A percentile compares a stretch with the other conserved stretches of the same genome.
Evolutionary conservation across 2,329 filamentous ascomycete species (phyloP).

Genomic region (Blastomyces emzantsi): DNA sequence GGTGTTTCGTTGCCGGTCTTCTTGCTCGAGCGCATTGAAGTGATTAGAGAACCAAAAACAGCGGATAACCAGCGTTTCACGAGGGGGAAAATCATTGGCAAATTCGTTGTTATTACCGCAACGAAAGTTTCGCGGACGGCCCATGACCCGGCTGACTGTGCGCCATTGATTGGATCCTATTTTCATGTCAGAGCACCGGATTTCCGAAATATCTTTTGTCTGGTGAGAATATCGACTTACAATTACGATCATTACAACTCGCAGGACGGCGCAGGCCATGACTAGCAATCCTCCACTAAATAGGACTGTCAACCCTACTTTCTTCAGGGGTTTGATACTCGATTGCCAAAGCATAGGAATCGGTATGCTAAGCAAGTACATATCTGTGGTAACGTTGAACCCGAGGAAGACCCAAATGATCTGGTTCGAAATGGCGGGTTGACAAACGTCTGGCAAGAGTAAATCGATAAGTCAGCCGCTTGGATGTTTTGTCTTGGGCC

Average conservation of each 20-base stretch:
- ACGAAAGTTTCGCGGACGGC: constrained; percentile 40
- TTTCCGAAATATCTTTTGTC: neutral
- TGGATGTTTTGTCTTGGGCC: constrained; percentile 8
- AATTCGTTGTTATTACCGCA: constrained; percentile 37
- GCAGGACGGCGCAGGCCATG: constrained; percentile 47
- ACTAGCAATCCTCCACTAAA: constrained; percentile 51
- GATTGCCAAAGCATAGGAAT: constrained; percentile 43
- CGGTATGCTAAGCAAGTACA: neutral
- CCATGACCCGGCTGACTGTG: constrained; percentile 23
- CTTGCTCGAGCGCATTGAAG: neutral
- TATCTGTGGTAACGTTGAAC: constrained; percentile 45
- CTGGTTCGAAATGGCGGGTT: constrained; percentile 46
- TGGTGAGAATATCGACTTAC: constrained; percentile 17
- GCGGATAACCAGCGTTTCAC: neutral
- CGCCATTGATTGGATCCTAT: constrained; percentile 29
- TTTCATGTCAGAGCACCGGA: neutral
- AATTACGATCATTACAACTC: constrained; percentile 44
- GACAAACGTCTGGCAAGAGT: constrained; percentile 27
- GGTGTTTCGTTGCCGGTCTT: neutral
- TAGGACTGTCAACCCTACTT: constrained; percentile 45
- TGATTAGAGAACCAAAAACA: neutral
- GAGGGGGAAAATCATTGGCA: constrained; percentile 26
- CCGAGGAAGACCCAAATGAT: constrained; percentile 48
- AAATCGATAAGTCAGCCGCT: constrained; percentile 6
- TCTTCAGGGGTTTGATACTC: constrained; percentile 42